These are phyloP conservation scores for Carpinus fangiana DNA, from an alignment of 306 rosid species.

Conservation along the genomic window DNA sequence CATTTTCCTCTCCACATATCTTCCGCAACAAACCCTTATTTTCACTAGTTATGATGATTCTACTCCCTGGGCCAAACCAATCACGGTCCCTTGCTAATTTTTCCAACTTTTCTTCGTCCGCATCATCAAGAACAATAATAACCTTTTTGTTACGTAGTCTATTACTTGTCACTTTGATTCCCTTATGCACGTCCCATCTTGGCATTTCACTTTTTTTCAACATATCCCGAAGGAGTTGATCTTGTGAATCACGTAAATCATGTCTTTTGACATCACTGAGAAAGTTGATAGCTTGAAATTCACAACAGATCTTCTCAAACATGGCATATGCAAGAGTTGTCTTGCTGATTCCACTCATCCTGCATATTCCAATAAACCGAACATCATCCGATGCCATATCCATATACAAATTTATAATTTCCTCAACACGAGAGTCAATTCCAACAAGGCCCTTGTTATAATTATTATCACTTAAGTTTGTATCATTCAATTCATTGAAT, in stretches of 20 bases:
- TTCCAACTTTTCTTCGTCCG: neutral
- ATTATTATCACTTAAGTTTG: neutral
- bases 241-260: neutral
- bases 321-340: neutral
- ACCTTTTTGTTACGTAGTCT: neutral
- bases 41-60: neutral
- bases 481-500: neutral
- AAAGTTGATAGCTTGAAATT: neutral
- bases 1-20: neutral
- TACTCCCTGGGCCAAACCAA: neutral
- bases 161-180: neutral
- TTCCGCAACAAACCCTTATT: neutral
- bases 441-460: neutral
- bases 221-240: neutral
- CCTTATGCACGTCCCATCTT: rapidly evolving
- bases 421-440: neutral
- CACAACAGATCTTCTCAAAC: neutral
- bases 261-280: neutral
- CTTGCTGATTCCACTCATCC: neutral
- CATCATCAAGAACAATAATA: conserved; percentile 1
- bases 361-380: neutral
- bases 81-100: neutral
- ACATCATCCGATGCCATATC: neutral
- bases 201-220: rapidly evolving
- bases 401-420: neutral